Evolutionary conservation across 2,329 filamentous ascomycete species (phyloP), one percentile per base, ranked within the genome.

Genomic region (Talaromyces marneffei): DNA sequence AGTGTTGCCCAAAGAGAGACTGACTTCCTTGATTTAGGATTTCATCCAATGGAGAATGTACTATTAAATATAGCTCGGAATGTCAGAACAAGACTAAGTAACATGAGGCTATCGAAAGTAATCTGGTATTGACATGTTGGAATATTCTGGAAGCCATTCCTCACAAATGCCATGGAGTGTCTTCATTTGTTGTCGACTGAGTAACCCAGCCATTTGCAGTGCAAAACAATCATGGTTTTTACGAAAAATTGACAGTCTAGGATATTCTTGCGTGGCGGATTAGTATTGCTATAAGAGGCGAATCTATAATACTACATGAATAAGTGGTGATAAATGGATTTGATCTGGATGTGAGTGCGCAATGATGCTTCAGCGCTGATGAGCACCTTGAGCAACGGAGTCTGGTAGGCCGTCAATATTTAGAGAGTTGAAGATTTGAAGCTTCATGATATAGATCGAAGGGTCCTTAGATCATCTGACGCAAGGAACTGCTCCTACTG

Each of bases 401-500:
- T 18, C 16, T 20, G 33, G 5, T 14, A n/a, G 8, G n/a, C 18
- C n/a, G 37, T 42, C 39, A n/a, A 42, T 42, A 2, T 12, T 18
- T 8, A 18, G 37, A 18, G 2, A 40, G n/a, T 40, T 27, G 12
- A 46, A 25, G 20, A 25, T 44, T 16, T 48, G 44, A 48, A 48
- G 44, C 14, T 46, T 23, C 20, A 46, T 25, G 42, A 48, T 27
- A 29, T 48, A 29, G 44, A 27, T 48, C 44, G 10, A 48, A n/a
- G 44, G 44, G 42, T n/a, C 42, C 5, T 16, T 27, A 18, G 39
- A 20, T 42, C 7, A 39, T 20, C 5, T 18, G 12, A n/a, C 1
- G 6, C n/a, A 55, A 35, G 53, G 53, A 56, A 37, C 8, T 31
- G 8, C 53, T 56, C 53, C 53, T 42, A 56, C 42, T 56, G 53